These are phyloP conservation scores for Geotrichum macrosporum DNA, from an alignment of 1,139 yeast species.

Conservation along the genomic window DNA sequence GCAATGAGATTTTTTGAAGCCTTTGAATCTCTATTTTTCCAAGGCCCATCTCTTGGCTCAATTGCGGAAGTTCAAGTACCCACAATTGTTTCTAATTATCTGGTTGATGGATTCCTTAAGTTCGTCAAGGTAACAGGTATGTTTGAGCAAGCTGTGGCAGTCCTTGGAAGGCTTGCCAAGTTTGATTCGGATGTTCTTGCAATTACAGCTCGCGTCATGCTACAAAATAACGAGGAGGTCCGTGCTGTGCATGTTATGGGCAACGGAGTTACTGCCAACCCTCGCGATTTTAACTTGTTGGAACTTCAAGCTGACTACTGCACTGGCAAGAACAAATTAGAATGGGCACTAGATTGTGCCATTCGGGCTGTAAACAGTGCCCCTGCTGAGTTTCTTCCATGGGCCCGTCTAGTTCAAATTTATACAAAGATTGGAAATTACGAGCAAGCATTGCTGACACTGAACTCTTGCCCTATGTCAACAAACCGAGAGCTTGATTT, in stretches of 20 bases:
- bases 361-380: conserved; percentile 70
- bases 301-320: conserved; percentile 69
- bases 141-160: conserved; percentile 54
- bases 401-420: conserved; percentile 71
- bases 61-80: conserved; percentile 63
- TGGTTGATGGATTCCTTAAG: conserved; percentile 69
- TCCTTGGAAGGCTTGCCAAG: conserved; percentile 45
- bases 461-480: conserved; percentile 92
- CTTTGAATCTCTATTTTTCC: conserved; percentile 60
- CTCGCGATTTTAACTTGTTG: conserved; percentile 57
- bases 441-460: conserved; percentile 70
- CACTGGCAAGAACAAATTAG: conserved; percentile 57
- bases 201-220: conserved; percentile 57
- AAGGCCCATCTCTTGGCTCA: conserved; percentile 62
- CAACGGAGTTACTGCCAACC: conserved; percentile 51
- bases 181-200: conserved; percentile 50
- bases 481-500: conserved; percentile 55
- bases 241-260: conserved; percentile 67
- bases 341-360: conserved; percentile 71
- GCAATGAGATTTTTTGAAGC: conserved; percentile 55
- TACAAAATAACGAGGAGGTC: conserved; percentile 67
- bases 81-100: conserved; percentile 61
- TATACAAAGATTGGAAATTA: conserved; percentile 69
- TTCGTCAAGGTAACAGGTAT: conserved; percentile 63
- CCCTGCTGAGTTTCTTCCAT: conserved; percentile 79